Percentiles rank a stretch among this genome's conserved stretches.
phyloP scores from a whole-genome alignment of 1,284 basidiomycete genomes.

The Tetrapyrgos nigripes region DNA sequence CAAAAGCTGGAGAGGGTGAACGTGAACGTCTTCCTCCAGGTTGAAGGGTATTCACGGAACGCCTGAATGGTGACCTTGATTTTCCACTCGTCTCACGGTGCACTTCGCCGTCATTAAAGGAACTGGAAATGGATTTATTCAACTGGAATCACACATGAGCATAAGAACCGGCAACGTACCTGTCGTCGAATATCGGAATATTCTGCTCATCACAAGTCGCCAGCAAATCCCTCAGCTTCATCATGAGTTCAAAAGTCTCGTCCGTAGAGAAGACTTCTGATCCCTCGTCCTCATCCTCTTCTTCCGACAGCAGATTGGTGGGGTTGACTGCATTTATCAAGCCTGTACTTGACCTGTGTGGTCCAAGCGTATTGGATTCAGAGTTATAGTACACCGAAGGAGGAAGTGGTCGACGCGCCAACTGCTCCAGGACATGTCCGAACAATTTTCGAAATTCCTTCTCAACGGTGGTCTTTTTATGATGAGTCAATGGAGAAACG shows the following conservation, averaged over 20 bases:
- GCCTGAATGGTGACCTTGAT: conserved; percentile 49
- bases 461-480: conserved; percentile 45
- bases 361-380: conserved; percentile 28
- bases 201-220: conserved; percentile 58
- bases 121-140: conserved; percentile 14
- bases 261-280: conserved; percentile 60
- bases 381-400: conserved; percentile 53
- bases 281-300: conserved; percentile 55
- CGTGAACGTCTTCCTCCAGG: conserved; percentile 47
- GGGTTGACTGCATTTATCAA: conserved; percentile 35
- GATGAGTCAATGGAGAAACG: conserved; percentile 18
- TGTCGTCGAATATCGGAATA: conserved; percentile 63
- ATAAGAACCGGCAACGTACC: conserved; percentile 37
- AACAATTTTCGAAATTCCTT: conserved; percentile 67
- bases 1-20: conserved; percentile 54
- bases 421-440: conserved; percentile 60
- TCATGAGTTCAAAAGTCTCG: conserved; percentile 64
- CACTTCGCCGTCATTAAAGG: conserved; percentile 21
- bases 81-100: conserved; percentile 29
- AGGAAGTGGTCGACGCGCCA: conserved; percentile 59
- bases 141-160: neutral
- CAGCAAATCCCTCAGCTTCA: conserved; percentile 65
- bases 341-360: conserved; percentile 43
- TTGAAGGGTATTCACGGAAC: conserved; percentile 48
- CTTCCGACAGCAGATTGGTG: conserved; percentile 35